Evolutionary conservation across 2,329 filamentous ascomycete species (phyloP).

Genomic region (Aspergillus pseudonomiae): DNA sequence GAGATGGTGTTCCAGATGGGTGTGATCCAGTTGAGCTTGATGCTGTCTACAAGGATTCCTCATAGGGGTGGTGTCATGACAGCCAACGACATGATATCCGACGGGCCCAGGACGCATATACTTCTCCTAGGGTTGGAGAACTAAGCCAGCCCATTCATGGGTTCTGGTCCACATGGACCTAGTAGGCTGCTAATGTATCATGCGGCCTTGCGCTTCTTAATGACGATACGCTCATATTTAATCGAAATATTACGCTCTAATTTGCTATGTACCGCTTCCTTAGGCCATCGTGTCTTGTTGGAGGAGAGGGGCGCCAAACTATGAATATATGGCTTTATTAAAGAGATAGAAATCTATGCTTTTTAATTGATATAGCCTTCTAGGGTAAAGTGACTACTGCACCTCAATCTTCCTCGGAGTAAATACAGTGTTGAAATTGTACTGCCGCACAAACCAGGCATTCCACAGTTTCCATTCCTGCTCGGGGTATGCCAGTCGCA

Average conservation of each 20-base stretch:
- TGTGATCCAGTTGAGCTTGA: neutral
- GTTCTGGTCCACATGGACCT: neutral
- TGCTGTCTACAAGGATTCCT: neutral
- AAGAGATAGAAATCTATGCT: neutral
- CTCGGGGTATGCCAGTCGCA: conserved; percentile 16
- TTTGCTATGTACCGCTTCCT: neutral
- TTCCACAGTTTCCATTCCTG: conserved; percentile 20
- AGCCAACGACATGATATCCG: neutral
- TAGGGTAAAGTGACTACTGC: neutral
- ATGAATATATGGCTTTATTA: neutral
- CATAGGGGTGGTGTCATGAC: neutral
- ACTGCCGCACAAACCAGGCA: conserved; percentile 21
- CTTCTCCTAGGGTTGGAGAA: neutral
- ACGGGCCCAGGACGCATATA: neutral
- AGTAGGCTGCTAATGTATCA: neutral
- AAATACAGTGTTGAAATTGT: conserved; percentile 18
- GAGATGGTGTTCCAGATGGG: neutral
- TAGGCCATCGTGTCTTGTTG: neutral
- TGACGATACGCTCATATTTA: neutral
- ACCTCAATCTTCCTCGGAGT: conserved; percentile 7
- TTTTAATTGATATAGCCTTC: neutral
- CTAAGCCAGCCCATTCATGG: neutral
- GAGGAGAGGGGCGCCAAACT: neutral
- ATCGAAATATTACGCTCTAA: neutral
- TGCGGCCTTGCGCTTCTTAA: neutral